Conservation (phyloP, 1,284 basidiomycete genomes). For the Macrocybe sp. region DNA sequence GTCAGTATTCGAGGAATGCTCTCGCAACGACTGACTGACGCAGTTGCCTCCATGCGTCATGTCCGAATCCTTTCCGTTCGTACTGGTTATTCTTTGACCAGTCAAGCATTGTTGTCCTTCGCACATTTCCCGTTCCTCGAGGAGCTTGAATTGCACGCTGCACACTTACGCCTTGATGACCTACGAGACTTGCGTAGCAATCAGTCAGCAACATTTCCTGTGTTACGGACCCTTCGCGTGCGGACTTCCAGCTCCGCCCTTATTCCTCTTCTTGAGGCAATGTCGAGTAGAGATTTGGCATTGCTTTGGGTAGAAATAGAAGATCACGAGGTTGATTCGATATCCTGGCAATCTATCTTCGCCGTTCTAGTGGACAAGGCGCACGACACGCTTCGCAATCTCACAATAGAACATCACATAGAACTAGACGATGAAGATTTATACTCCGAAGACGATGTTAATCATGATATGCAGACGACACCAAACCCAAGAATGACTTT, state of each 20-base stretch:
- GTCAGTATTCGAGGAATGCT: conserved; percentile 45
- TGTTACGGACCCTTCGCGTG: conserved; percentile 22
- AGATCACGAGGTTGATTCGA: conserved; percentile 86
- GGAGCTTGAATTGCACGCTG: conserved; percentile 46
- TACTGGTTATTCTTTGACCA: conserved; percentile 35
- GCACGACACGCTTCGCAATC: conserved; percentile 31
- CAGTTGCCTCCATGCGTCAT: conserved; percentile 31
- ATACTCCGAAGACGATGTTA: too few relatives aligned
- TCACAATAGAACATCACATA: conserved; percentile 42
- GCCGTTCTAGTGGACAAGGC: conserved; percentile 30
- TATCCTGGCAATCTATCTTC: conserved; percentile 36
- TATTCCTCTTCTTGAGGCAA: conserved; percentile 48
- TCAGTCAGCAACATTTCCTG: conserved; percentile 29
- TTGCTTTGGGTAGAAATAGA: conserved; percentile 75
- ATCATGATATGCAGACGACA: too few relatives aligned
- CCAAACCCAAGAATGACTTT: too few relatives aligned
- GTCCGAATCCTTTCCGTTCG: conserved; percentile 41
- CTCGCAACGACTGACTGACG: conserved; percentile 27
- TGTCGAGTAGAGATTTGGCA: conserved; percentile 69
- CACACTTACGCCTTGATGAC: conserved; percentile 31
- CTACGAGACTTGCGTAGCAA: conserved; percentile 17
- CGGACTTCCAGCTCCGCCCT: conserved; percentile 66
- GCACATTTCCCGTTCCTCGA: conserved; percentile 36
- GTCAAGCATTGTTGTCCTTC: conserved; percentile 36
- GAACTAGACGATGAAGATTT: conserved; percentile 17